phyloP scores from a whole-genome alignment of 805 yeast species.

The Hanseniaspora taiwanica region DNA sequence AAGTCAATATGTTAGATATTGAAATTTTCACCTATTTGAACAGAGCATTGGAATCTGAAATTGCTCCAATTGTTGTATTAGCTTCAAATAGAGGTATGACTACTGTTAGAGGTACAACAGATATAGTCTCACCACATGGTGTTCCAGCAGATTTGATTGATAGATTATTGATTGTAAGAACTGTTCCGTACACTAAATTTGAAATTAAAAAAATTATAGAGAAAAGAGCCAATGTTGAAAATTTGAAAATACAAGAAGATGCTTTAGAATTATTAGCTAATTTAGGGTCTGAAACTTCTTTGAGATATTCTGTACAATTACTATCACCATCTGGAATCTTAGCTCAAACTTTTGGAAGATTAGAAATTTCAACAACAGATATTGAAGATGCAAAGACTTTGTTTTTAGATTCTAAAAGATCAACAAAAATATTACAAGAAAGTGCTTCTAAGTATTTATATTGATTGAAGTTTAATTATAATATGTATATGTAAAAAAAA shows the following conservation, averaged over 20 bases:
- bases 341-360: constrained; percentile 58
- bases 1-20: constrained; percentile 94
- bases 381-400: constrained; percentile 71
- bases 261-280: constrained; percentile 65
- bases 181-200: constrained; percentile 72
- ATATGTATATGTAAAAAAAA: not conserved
- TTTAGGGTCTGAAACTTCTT: constrained; percentile 63
- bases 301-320: constrained; percentile 85
- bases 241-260: constrained; percentile 46
- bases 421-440: constrained; percentile 48
- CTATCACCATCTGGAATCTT: constrained; percentile 83
- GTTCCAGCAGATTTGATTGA: constrained; percentile 92
- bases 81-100: constrained; percentile 95
- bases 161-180: constrained; percentile 80
- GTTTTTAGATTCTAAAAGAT: constrained; percentile 77
- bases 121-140: constrained; percentile 84
- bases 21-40: constrained; percentile 93
- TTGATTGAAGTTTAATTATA: no score
- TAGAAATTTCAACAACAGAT: constrained; percentile 54
- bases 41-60: constrained; percentile 80
- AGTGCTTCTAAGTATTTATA: constrained; percentile 22
- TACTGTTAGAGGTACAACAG: constrained; percentile 81
- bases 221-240: constrained; percentile 71
- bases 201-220: constrained; percentile 75
- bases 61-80: constrained; percentile 89